Conservation (phyloP, 306 rosid genomes). For the Lablab purpureus region DNA sequence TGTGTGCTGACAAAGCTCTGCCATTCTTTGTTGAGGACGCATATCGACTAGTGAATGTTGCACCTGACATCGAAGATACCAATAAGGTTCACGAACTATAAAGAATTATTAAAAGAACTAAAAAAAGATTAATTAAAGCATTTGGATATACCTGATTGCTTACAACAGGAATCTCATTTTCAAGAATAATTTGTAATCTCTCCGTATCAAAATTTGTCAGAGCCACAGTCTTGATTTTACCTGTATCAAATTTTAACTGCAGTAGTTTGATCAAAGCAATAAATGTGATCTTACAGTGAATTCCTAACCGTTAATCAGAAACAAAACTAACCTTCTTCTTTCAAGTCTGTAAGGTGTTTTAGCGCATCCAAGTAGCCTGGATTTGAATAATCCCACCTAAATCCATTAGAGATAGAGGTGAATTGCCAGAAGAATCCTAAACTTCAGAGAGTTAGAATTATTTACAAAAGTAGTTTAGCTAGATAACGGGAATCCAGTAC, state of each 20-base stretch:
- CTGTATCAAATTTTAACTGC: conserved; percentile 56
- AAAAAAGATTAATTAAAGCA: conserved; percentile 23
- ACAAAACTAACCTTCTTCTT: conserved; percentile 72
- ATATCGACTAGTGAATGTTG: conserved; percentile 92
- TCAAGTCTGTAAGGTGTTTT: conserved; percentile 92
- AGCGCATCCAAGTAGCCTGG: conserved; percentile 91
- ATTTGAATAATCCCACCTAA: conserved; percentile 97
- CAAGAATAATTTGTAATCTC: conserved; percentile 85
- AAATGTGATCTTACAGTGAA: conserved; percentile 30
- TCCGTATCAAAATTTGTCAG: conserved; percentile 93
- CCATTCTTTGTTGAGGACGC: conserved; percentile 97
- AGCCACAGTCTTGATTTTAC: conserved; percentile 90
- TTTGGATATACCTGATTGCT: conserved; percentile 84
- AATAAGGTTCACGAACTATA: conserved; percentile 7
- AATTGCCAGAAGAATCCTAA: conserved; percentile 24
- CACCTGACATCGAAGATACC: conserved; percentile 60
- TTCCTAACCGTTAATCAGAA: conserved; percentile 1
- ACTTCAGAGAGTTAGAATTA: conserved; percentile 6
- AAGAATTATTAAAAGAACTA: not conserved
- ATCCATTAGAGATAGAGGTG: conserved; percentile 46
- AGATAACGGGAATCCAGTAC: conserved; percentile 20
- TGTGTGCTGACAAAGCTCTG: conserved; percentile 85
- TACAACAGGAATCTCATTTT: conserved; percentile 90
- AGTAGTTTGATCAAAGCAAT: conserved; percentile 51
- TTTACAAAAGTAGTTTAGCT: conserved; percentile 29